Base-by-base conservation (phyloP, 2,329 filamentous ascomycete genomes). In the Talaromyces verruculosus region DNA sequence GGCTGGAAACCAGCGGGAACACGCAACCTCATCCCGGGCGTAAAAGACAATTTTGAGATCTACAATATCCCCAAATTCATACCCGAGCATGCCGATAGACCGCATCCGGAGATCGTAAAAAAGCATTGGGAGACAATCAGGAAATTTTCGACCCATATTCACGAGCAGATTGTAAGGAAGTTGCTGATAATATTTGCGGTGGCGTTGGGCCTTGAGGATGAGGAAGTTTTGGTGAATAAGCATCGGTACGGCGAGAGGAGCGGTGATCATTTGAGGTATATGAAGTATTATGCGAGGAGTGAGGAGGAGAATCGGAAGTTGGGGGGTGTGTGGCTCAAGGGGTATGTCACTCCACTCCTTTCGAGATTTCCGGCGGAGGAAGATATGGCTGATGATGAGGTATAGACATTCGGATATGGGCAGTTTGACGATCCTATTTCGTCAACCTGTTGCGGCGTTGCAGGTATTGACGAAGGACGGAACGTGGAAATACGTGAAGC, bases 191-290 rank as follows among this genome's bases (percentile, higher is more conserved):
- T 89, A 1, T 87, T 89, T 63, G 87, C 87, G 3, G 82, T 88
- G 41, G 79, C 88, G 0, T 80, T 89, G 0, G 82, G 89, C 69
- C 77, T 90, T 0, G 84, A 85, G 0, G 82, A 86, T 39, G 86
- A 89, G 70, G 82, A 87, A 2, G 80, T 84, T 63, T 78, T 89
- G 43, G 79, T 85, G 68, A 78, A 81, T 25, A 77, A 84, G 6
- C 87, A 89, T 73, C 79, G 78, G 15, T 89, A 88, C 72, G 81
- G 86, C 1, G 79, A 82, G 19, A 81, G 84, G 33, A 82, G 84
- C 19, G 86, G 88, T 67, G 84, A 86, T 28, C 86, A 88, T 66
- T 79, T 88, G 19, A 82, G 87, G 2, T 88, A 88, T 73, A 88
- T 88, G 85, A 80, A 84, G 57, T 88, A 88, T 67, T 79, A 80